Evolutionary conservation across 139 green algal species (phyloP).

Genomic region (Dunaliella primolecta): DNA sequence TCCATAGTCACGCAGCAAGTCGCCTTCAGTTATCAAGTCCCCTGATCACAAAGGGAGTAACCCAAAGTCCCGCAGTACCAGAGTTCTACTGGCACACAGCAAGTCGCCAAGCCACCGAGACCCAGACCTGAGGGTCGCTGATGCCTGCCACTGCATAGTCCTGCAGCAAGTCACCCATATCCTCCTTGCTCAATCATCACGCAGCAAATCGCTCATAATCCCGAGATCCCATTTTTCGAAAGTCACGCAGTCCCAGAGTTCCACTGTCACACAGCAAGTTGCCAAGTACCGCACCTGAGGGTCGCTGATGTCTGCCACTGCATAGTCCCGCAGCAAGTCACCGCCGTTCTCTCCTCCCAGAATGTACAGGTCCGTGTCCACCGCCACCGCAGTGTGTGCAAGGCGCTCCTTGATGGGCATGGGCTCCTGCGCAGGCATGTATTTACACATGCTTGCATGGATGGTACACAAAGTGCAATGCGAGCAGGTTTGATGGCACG

Average conservation of each 20-base stretch:
- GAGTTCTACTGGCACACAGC: not conserved
- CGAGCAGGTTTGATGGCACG: too few relatives aligned
- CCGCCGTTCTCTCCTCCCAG: slow-evolving; percentile 60
- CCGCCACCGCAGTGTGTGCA: slow-evolving; percentile 37
- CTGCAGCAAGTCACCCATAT: too few relatives aligned
- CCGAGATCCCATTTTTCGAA: too few relatives aligned
- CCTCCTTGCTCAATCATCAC: too few relatives aligned
- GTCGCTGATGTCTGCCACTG: slow-evolving; percentile 37
- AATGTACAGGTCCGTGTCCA: slow-evolving; percentile 58
- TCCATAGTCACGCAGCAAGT: too few relatives aligned
- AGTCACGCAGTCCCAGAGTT: too few relatives aligned
- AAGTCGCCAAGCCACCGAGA: not conserved
- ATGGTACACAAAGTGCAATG: too few relatives aligned
- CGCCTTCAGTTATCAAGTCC: too few relatives aligned
- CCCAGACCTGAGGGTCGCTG: slow-evolving; percentile 7
- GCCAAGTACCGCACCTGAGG: not conserved
- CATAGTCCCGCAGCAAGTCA: slow-evolving; percentile 46
- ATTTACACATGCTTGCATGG: too few relatives aligned
- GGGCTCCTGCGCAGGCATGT: not conserved
- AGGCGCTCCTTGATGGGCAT: slow-evolving; percentile 30
- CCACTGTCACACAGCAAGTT: not conserved
- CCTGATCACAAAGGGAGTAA: too few relatives aligned
- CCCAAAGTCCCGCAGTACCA: too few relatives aligned
- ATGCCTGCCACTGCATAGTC: slow-evolving; percentile 28
- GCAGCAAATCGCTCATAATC: too few relatives aligned